These are phyloP conservation scores for Ganoderma sinense DNA, from an alignment of 1,284 basidiomycete species.

Conservation along the genomic window DNA sequence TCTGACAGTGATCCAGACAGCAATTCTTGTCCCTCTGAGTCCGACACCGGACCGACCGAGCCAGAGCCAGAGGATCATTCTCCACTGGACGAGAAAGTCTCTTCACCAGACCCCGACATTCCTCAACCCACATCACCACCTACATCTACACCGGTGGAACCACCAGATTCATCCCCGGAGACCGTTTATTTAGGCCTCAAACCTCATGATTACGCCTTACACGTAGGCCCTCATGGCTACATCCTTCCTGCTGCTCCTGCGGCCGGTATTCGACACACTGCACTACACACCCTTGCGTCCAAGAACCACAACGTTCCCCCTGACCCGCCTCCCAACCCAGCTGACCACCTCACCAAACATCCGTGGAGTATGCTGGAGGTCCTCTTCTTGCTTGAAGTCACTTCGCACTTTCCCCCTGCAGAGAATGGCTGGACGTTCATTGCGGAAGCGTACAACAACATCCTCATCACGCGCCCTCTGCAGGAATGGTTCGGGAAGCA, in stretches of 20 bases:
- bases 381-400: slow-evolving; percentile 30
- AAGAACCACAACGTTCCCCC: slow-evolving; percentile 23
- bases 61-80: slow-evolving; percentile 18
- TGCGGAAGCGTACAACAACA: slow-evolving; percentile 33
- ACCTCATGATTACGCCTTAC: neutral
- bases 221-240: slow-evolving; percentile 2
- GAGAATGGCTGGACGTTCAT: slow-evolving; percentile 30
- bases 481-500: slow-evolving; percentile 32
- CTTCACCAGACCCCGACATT: neutral
- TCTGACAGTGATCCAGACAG: slow-evolving; percentile 24
- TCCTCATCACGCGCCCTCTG: slow-evolving; percentile 30
- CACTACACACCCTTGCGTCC: slow-evolving; percentile 1
- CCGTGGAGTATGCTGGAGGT: slow-evolving; percentile 33
- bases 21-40: slow-evolving; percentile 20
- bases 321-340: slow-evolving; percentile 21
- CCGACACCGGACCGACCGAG: slow-evolving; percentile 25
- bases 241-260: slow-evolving; percentile 2
- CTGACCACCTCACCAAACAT: slow-evolving; percentile 19
- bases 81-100: slow-evolving; percentile 7
- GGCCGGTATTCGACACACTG: neutral
- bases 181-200: neutral
- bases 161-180: neutral
- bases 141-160: neutral
- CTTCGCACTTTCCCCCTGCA: slow-evolving; percentile 29
- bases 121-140: neutral